Evolutionary conservation across 805 yeast genomes (phyloP).

Genomic region (Yamadazyma olivae): DNA sequence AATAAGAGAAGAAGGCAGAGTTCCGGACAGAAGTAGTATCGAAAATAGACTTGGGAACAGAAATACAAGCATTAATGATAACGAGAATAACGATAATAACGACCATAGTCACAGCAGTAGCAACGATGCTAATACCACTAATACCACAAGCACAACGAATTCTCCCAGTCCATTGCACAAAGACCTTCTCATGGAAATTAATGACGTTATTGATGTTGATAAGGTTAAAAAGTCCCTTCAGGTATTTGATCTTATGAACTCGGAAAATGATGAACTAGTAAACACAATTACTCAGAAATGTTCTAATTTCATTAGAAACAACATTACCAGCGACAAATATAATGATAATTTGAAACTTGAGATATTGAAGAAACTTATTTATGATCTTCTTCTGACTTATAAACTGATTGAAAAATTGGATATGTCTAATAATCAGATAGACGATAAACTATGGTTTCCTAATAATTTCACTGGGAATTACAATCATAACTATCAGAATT

Average conservation of each 20-base stretch:
- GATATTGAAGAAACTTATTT: slow-evolving; percentile 2
- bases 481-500: not conserved
- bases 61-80: not conserved
- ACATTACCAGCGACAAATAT: not conserved
- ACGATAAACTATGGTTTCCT: slow-evolving; percentile 7
- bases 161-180: not conserved
- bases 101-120: not conserved
- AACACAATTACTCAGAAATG: slow-evolving; percentile 1
- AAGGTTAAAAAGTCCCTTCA: slow-evolving; percentile 1
- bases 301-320: slow-evolving; percentile 3
- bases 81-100: not conserved
- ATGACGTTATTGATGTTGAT: slow-evolving; percentile 1
- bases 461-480: not conserved
- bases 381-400: slow-evolving; percentile 3
- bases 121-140: not conserved
- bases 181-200: not conserved
- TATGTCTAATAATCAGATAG: not conserved
- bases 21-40: not conserved
- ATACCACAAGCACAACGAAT: not conserved
- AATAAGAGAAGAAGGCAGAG: not conserved
- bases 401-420: not conserved
- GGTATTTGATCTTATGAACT: slow-evolving; percentile 1
- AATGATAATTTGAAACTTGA: slow-evolving; percentile 4
- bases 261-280: slow-evolving; percentile 1
- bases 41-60: not conserved